Evolutionary conservation across 805 yeast genomes (phyloP), one percentile per base, ranked within the genome.

Genomic region (Zygosaccharomyces gambellarensis): DNA sequence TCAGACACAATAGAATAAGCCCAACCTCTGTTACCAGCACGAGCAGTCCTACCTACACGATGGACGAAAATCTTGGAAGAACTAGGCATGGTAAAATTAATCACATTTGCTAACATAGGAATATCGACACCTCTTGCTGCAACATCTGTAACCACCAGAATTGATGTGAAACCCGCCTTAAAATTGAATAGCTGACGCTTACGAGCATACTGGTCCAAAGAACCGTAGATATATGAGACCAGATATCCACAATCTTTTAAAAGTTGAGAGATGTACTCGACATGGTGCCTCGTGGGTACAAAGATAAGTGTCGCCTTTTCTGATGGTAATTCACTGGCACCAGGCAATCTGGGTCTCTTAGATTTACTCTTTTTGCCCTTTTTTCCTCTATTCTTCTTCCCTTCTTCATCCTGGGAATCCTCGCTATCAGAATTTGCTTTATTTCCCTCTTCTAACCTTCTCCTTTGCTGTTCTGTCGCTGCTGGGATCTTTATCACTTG

Each of bases 81-180:
- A 1, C 89, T 85, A 9, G 98, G 98, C 52, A 94, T 75, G 1
- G 96, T 82, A 68, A 80, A 94, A 67, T 94, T 94, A 58, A 94
- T 78, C 46, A 94, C 99, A 63, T 95, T 90, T 5, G 98, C 96
- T 63, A 94, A 78, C 49, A 94, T 83, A 0, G 99, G 99, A 56
- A 94, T 88, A 80, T 95, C 99, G 53, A 94, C 90, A 82, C 99
- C 99, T 75, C 99, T 84, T 1, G 99, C 99, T 23, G 96, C 96
- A 55, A 88, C 98, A 74, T 94, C 99, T 1, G 99, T 94, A 48
- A 94, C 99, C 8, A 94, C 97, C 65, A 94, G 69, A n/a, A 94
- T 67, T 28, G 87, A 81, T 4, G 97, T 82, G 41, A 86, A 73
- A 1, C 97, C 99, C 1, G 83, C 74, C 59, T 96, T 75, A 70